Evolutionary conservation across 2,329 filamentous ascomycete genomes (phyloP).

Genomic region (Simplicillium aogashimaense): DNA sequence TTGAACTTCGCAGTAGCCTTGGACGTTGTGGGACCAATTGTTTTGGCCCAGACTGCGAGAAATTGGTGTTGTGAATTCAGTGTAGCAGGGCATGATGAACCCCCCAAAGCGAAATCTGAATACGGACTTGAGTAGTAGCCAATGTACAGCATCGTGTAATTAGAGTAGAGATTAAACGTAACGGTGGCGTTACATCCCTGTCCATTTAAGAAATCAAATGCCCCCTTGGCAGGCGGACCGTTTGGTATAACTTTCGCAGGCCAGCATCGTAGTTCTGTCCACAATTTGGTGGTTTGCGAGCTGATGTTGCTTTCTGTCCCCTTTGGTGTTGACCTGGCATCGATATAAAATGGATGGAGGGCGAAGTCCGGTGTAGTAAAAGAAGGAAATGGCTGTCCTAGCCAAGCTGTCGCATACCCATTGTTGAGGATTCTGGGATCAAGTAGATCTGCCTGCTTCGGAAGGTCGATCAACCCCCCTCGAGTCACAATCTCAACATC

Average conservation of each 20-base stretch:
- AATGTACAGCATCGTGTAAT: slow-evolving; percentile 27
- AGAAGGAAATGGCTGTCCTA: slow-evolving; percentile 29
- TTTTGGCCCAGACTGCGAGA: slow-evolving; percentile 14
- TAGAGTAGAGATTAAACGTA: slow-evolving; percentile 5
- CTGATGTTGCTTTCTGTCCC: slow-evolving; percentile 15
- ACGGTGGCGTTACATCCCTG: slow-evolving; percentile 22
- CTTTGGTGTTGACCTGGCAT: not conserved
- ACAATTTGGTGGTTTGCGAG: slow-evolving; percentile 17
- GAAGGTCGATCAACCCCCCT: slow-evolving; percentile 10
- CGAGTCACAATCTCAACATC: not conserved
- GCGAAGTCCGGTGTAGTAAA: slow-evolving; percentile 34
- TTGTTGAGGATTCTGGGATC: slow-evolving; percentile 29
- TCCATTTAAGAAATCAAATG: slow-evolving; percentile 21
- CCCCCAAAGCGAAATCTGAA: slow-evolving; percentile 19
- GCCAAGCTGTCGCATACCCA: slow-evolving; percentile 33
- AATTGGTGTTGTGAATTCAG: slow-evolving; percentile 25
- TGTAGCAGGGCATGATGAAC: slow-evolving; percentile 18
- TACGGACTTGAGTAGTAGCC: slow-evolving; percentile 27
- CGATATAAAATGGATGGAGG: slow-evolving; percentile 29
- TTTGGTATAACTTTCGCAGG: slow-evolving; percentile 13
- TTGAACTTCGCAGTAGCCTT: slow-evolving; percentile 4
- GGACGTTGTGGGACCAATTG: not conserved
- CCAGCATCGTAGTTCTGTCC: slow-evolving; percentile 27
- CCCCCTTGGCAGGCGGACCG: too few species aligned
- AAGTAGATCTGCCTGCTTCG: slow-evolving; percentile 13